Evolutionary conservation across 805 yeast species (phyloP), one percentile per base, ranked within the genome.

Genomic region (Lipomyces lipofer): DNA sequence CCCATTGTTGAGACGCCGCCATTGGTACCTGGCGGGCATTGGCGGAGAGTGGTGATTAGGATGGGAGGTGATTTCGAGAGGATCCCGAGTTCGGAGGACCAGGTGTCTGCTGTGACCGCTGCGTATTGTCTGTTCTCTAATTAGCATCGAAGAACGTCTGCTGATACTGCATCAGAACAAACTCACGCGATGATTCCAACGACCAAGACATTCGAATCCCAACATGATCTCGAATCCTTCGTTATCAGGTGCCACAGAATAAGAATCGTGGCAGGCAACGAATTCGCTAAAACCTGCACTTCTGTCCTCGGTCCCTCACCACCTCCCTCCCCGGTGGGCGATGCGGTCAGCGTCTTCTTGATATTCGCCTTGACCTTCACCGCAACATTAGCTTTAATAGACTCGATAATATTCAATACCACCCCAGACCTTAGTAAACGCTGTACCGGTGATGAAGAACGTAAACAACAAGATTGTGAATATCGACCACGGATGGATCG

Each of bases 51-150:
- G 5, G 78, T 74, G 51, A 76, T 73, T 29, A 76, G 64, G 21
- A 73, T 58, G 2, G 80, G 78, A 2, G 60, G 51, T 15, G 68
- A 47, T 25, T 57, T 64, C 1, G 79, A 73, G 17, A 76, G 60
- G 8, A 76, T 75, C 1, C 80, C 80, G 17, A 76, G 62, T 51
- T 76, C 80, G 1, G 78, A 73, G 3, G 80, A 76, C 75, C 76
- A 75, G 0, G 79, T 75, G 54, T 76, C 79, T 4, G 79, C 73
- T 4, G 71, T 73, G 17, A 73, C 79, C 1, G 77, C 77, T 4
- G 73, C 71, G 52, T 76, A 76, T 35, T 76, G 78, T 4, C 62
- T 58, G 42, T 19, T n/a, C n/a, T n/a, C n/a, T n/a, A n/a, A n/a
- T n/a, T n/a, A n/a, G n/a, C n/a, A n/a, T n/a, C n/a, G n/a, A n/a